Evolutionary conservation across 768 basidiomycete species (phyloP).

Genomic region (Nidularia pulvinata): DNA sequence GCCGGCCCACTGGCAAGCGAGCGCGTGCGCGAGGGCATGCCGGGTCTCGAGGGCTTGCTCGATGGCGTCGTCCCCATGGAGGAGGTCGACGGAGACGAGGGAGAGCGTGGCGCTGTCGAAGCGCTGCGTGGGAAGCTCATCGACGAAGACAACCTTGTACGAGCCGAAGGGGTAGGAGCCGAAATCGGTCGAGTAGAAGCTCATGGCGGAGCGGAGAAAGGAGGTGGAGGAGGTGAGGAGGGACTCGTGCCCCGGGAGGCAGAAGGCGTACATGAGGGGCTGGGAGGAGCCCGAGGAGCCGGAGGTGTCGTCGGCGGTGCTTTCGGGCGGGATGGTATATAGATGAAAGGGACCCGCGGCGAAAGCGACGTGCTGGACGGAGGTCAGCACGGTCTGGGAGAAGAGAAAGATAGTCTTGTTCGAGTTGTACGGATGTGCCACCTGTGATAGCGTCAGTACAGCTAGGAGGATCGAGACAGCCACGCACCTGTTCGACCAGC

Average conservation of each 20-base stretch:
- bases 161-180: constrained; percentile 97
- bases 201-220: constrained; percentile 88
- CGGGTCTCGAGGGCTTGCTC: constrained; percentile 94
- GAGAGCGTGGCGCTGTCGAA: constrained; percentile 88
- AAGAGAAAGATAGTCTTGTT: constrained; percentile 96
- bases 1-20: constrained; percentile 96
- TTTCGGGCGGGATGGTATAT: constrained; percentile 65
- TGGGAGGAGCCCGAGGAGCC: constrained; percentile 56
- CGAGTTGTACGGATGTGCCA: constrained; percentile 91
- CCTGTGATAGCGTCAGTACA: constrained; percentile 37
- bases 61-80: constrained; percentile 87
- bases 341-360: constrained; percentile 95
- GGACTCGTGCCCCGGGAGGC: constrained; percentile 85
- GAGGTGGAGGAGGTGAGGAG: constrained; percentile 69
- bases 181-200: constrained; percentile 87
- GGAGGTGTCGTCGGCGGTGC: constrained; percentile 57
- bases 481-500: constrained; percentile 84
- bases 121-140: constrained; percentile 79
- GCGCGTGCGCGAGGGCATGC: constrained; percentile 81
- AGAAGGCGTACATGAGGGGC: constrained; percentile 88
- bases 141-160: constrained; percentile 93
- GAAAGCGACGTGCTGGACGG: constrained; percentile 96
- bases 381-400: constrained; percentile 82
- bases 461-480: neutral
- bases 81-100: constrained; percentile 74